A percentile compares a stretch with the other conserved stretches of the same genome.
phyloP scores from a whole-genome alignment of 2,329 filamentous ascomycete genomes.

The Orbilia brochopaga region DNA sequence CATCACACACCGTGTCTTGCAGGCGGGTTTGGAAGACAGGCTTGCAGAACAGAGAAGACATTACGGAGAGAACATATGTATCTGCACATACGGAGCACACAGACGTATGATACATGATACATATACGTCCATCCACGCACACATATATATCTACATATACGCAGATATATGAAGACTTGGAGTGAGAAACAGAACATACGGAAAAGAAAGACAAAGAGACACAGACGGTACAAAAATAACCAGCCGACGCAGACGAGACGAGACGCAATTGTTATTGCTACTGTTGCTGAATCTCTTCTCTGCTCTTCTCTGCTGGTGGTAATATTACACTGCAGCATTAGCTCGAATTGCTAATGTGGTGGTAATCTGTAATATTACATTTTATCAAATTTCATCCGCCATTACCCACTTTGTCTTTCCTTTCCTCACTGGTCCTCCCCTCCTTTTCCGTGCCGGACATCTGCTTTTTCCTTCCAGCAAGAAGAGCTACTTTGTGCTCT shows the following conservation, averaged over 20 bases:
- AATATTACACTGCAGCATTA: conserved; percentile 50
- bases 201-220: conserved; percentile 8
- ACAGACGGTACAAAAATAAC: conserved; percentile 12
- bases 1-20: conserved; percentile 38
- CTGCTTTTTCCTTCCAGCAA: conserved; percentile 30
- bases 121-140: neutral
- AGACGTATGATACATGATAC: too few species aligned
- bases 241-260: too few species aligned
- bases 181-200: too few species aligned
- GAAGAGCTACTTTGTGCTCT: conserved; percentile 10
- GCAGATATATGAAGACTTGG: too few species aligned
- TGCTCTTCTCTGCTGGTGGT: conserved; percentile 12
- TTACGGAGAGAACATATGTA: neutral
- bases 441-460: conserved; percentile 46
- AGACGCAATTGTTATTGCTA: too few species aligned
- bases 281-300: too few species aligned
- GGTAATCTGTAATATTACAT: conserved; percentile 50
- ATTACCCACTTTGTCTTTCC: conserved; percentile 37
- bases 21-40: conserved; percentile 13
- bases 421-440: conserved; percentile 36
- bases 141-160: too few species aligned
- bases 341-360: conserved; percentile 32
- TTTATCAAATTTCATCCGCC: conserved; percentile 17
- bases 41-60: neutral
- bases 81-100: too few species aligned